A percentile compares a stretch with the other conserved stretches of the same genome.
Conservation (phyloP, 116 monocot genomes). For the Papilionanthe hybrid region DNA sequence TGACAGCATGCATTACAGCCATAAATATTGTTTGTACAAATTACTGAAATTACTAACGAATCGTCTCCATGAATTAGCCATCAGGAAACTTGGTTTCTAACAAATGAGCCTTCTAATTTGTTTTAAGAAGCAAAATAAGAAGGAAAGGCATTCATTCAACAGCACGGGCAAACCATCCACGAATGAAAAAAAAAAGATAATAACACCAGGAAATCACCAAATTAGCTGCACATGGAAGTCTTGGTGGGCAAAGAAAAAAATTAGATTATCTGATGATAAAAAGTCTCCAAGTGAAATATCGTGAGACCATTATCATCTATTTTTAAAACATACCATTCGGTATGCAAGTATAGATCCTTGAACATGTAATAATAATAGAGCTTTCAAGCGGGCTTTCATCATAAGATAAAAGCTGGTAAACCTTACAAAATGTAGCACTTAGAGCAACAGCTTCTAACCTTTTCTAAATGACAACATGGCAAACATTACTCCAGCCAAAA, state of each 20-base stretch:
- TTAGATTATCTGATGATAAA: not conserved
- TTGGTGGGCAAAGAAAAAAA: not conserved
- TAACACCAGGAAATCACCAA: not conserved
- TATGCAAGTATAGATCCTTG: not conserved
- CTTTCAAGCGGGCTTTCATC: not conserved
- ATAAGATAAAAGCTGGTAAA: not conserved
- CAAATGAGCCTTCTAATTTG: not conserved
- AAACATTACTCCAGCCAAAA: constrained; percentile 60
- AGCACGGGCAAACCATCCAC: not conserved
- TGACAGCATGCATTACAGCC: no score
- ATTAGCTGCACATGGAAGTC: not conserved
- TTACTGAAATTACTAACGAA: no score
- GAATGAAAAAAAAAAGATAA: not conserved
- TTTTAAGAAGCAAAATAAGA: not conserved
- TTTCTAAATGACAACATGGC: constrained; percentile 72
- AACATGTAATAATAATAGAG: not conserved
- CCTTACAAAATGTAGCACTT: not conserved
- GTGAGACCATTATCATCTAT: not conserved
- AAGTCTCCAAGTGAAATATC: not conserved
- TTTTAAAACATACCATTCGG: not conserved
- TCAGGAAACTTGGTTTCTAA: not conserved
- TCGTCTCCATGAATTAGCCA: not conserved
- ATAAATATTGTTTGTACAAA: no score
- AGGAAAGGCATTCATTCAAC: not conserved
- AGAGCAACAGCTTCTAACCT: constrained; percentile 42